Evolutionary conservation across 306 rosid genomes (phyloP).

Genomic region (Dryas octopetala): DNA sequence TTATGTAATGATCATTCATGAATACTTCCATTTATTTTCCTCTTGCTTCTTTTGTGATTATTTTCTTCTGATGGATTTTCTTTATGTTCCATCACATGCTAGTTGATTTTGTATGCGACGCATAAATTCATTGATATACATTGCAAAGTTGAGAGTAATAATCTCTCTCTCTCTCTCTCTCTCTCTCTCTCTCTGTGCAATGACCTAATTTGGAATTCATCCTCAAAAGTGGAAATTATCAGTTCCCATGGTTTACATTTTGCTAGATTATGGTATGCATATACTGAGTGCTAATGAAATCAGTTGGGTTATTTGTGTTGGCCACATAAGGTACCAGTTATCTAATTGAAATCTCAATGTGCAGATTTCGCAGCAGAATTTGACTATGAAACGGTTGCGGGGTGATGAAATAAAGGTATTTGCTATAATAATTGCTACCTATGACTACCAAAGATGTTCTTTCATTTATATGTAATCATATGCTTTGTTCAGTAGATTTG

Average conservation of each 20-base stretch:
- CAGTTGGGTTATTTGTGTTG: constrained; percentile 2
- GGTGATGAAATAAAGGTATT: constrained; percentile 92
- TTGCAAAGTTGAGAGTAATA: no score
- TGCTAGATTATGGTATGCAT: no score
- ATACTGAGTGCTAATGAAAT: neutral
- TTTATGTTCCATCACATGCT: neutral
- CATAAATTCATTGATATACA: no score
- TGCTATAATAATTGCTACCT: neutral
- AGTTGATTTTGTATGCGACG: no score
- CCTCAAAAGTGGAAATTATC: no score
- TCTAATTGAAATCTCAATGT: constrained; percentile 25
- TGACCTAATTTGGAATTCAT: no score
- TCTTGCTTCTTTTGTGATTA: neutral
- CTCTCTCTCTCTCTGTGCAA: no score
- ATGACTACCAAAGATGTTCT: neutral
- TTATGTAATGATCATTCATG: neutral
- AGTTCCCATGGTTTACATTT: no score
- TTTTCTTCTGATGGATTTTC: neutral
- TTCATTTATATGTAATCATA: neutral
- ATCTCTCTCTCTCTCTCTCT: no score
- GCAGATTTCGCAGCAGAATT: constrained; percentile 77
- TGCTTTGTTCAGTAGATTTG: neutral
- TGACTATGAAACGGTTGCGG: constrained; percentile 79
- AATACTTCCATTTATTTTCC: neutral
- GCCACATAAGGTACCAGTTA: constrained; percentile 8